Evolutionary conservation across 345 rosid species (phyloP), one percentile per base, ranked within the genome.

Genomic region (Chamaenerion angustifolium): DNA sequence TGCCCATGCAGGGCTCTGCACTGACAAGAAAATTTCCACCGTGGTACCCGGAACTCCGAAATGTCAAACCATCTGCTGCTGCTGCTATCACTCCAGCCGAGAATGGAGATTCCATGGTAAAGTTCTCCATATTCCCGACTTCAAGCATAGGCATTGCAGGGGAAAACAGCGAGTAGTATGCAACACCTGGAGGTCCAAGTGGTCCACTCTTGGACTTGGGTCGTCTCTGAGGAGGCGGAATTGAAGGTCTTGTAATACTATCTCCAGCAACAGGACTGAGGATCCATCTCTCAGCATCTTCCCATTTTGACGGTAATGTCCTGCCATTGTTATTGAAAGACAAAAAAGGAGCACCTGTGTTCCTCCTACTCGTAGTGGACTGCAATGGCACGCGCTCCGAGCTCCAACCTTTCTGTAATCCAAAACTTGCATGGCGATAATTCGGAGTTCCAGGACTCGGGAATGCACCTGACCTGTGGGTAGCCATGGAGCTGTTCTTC

Each of bases 251-350:
- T 1, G 59, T 51, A 10, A 49, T 68, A 61, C 79, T 71, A 58
- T 86, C 95, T 16, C 79, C 82, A 8, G 82, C 70, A 56, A 86
- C 76, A 14, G 98, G 98, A 72, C 98, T 92, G 46, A 78, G 62
- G 56, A 92, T 92, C 98, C 98, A 92, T 68, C 98, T 76, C 83
- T 92, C 98, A 7, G 98, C 98, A 63, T 92, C 98, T 72, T 92
- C 98, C 98, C 98, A 92, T 45, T 92, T 92, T 0, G 96, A 92
- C 40, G 98, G 98, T 68, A 92, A 69, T 9, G 89, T 74, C 71
- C 80, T 78, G 45, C 93, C 95, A 53, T 79, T 83, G 49, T 55
- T 44, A 66, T 74, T 79, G 23, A 69, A 64, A 50, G 93, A 83
- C 61, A 77, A 65, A 46, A 81, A 55, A 10, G 73, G 71, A 49